These are phyloP conservation scores for Fraxinus floribunda DNA, from an alignment of 305 asterid genomes.

Conservation along the genomic window DNA sequence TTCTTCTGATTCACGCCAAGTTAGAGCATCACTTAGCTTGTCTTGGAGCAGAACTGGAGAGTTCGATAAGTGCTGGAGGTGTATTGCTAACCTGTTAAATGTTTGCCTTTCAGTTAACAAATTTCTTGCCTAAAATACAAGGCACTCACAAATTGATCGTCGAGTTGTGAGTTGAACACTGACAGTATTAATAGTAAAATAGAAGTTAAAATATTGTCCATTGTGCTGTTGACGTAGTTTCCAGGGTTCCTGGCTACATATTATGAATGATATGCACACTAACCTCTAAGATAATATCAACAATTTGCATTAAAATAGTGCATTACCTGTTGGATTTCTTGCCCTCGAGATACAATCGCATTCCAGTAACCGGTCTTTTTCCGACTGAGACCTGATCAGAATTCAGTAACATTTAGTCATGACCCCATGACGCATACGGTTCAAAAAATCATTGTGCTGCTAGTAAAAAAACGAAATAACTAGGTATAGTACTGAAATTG, in stretches of 20 bases:
- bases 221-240: neutral
- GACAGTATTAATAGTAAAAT: neutral
- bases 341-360: slow-evolving; percentile 84
- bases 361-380: slow-evolving; percentile 72
- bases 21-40: slow-evolving; percentile 29
- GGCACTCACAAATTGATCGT: neutral
- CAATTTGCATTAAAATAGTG: neutral
- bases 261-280: neutral
- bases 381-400: slow-evolving; percentile 53
- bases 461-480: neutral
- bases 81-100: slow-evolving; percentile 62
- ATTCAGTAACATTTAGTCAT: neutral
- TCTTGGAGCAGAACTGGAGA: slow-evolving; percentile 59
- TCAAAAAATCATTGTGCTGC: neutral
- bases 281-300: neutral
- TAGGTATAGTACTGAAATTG: neutral
- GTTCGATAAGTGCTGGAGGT: slow-evolving; percentile 65
- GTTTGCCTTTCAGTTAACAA: neutral
- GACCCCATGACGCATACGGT: neutral
- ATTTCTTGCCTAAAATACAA: neutral
- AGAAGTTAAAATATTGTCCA: neutral
- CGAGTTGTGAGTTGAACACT: neutral
- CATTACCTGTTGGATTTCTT: slow-evolving; percentile 67
- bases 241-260: neutral
- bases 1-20: slow-evolving; percentile 68